Conservation (phyloP, 164 flowering plant species). For the Nelumbo lutea region DNA sequence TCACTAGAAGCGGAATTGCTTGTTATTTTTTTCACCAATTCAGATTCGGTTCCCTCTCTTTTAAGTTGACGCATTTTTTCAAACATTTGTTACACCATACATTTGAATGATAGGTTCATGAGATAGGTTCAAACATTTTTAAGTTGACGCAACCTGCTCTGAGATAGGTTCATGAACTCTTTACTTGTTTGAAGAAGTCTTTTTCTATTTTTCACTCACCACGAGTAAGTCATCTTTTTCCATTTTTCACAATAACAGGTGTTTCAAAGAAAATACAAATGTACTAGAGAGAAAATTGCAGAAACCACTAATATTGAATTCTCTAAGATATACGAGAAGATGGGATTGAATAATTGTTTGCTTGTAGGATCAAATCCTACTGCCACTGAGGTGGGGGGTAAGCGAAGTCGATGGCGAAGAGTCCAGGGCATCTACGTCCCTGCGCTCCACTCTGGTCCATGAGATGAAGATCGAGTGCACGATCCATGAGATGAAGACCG, state of each 20-base stretch:
- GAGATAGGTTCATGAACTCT: not conserved
- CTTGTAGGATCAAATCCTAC: too few relatives aligned
- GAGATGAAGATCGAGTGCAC: constrained; percentile 8
- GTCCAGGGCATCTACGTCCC: constrained; percentile 6
- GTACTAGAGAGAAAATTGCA: not conserved
- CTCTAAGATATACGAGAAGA: too few relatives aligned
- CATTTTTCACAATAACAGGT: not conserved
- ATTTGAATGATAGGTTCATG: not conserved
- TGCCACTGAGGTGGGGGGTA: too few relatives aligned
- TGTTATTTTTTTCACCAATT: too few relatives aligned
- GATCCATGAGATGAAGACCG: constrained; percentile 44
- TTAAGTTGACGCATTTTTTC: constrained; percentile 8
- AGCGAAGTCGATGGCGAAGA: not conserved
- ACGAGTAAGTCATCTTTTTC: constrained; percentile 11
- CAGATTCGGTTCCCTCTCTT: too few relatives aligned
- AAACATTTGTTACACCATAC: not conserved
- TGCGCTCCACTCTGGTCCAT: constrained; percentile 17
- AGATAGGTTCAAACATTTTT: not conserved
- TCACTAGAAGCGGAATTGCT: too few relatives aligned
- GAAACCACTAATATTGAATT: not conserved
- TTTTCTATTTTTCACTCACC: constrained; percentile 13
- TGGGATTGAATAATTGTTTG: too few relatives aligned
- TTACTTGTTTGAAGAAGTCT: not conserved
- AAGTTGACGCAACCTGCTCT: not conserved
- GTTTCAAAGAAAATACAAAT: not conserved